A percentile compares a stretch with the other conserved stretches of the same genome.
These are phyloP conservation scores for Curvularia eragrostidis DNA, from an alignment of 2,329 filamentous ascomycete genomes.

Conservation along the genomic window DNA sequence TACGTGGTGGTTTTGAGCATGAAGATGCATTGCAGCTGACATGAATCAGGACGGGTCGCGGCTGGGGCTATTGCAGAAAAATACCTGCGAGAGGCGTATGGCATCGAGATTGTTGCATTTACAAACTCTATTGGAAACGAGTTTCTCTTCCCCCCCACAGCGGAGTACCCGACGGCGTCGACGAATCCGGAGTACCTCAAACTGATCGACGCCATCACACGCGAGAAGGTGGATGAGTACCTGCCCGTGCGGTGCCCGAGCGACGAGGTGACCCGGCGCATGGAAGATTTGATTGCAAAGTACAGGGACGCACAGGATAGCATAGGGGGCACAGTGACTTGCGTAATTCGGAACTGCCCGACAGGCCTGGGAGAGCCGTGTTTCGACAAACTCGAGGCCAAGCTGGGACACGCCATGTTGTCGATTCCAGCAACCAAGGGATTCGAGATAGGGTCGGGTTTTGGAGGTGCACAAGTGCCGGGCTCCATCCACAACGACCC, in stretches of 20 bases:
- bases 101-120: slow-evolving; percentile 90
- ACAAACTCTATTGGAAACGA: slow-evolving; percentile 83
- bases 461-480: slow-evolving; percentile 82
- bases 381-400: slow-evolving; percentile 95
- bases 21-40: slow-evolving; percentile 17
- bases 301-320: slow-evolving; percentile 82
- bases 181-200: slow-evolving; percentile 80
- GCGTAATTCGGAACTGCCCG: slow-evolving; percentile 86
- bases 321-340: slow-evolving; percentile 94
- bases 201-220: slow-evolving; percentile 74
- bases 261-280: slow-evolving; percentile 66
- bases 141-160: slow-evolving; percentile 76
- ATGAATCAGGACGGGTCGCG: slow-evolving; percentile 74
- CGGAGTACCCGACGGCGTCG: slow-evolving; percentile 68
- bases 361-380: slow-evolving; percentile 88
- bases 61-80: slow-evolving; percentile 94
- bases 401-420: slow-evolving; percentile 91
- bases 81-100: slow-evolving; percentile 80
- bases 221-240: slow-evolving; percentile 79
- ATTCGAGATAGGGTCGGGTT: slow-evolving; percentile 94
- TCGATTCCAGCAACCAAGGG: slow-evolving; percentile 94
- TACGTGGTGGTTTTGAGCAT: slow-evolving; percentile 34
- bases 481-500: slow-evolving; percentile 93
- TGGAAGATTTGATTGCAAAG: slow-evolving; percentile 79
- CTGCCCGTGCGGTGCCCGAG: slow-evolving; percentile 89